Percentiles rank a stretch among this genome's conserved stretches.
Evolutionary conservation across 805 yeast genomes (phyloP).

Genomic region (Cyberlindnera saturnus): DNA sequence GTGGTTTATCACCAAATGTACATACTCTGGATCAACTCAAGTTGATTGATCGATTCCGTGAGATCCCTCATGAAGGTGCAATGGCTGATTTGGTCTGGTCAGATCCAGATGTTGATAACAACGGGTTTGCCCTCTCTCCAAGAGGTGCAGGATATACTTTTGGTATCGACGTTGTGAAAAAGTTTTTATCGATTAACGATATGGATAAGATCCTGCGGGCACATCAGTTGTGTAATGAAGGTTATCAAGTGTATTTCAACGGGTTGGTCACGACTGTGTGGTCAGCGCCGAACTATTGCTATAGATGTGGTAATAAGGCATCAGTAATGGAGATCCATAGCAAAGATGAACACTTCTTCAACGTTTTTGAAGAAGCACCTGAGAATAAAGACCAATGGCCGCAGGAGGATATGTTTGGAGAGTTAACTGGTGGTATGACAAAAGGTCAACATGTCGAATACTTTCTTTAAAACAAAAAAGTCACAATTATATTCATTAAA

Average conservation of each 20-base stretch:
- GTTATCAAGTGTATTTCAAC: conserved; percentile 85
- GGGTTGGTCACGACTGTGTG: conserved; percentile 94
- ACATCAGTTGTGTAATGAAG: conserved; percentile 95
- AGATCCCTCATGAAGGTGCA: conserved; percentile 98
- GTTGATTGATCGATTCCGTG: conserved; percentile 85
- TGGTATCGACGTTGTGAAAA: conserved; percentile 85
- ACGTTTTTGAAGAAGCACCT: conserved; percentile 96
- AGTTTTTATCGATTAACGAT: conserved; percentile 71
- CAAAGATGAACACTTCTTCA: conserved; percentile 65
- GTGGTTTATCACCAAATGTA: conserved; percentile 92
- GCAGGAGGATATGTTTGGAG: conserved; percentile 21
- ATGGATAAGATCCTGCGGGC: conserved; percentile 85
- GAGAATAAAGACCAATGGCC: conserved; percentile 58
- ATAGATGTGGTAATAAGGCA: conserved; percentile 94
- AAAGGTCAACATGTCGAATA: conserved; percentile 43
- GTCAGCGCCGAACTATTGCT: conserved; percentile 98
- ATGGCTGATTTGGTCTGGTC: conserved; percentile 99
- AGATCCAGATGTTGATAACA: conserved; percentile 82
- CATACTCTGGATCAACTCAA: conserved; percentile 90
- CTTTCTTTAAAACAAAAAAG: conserved; percentile 31
- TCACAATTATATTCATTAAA: not conserved
- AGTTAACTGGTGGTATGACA: conserved; percentile 1
- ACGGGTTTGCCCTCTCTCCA: conserved; percentile 82
- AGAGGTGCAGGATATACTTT: conserved; percentile 98
- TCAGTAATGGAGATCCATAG: conserved; percentile 86